phyloP scores from a whole-genome alignment of 2,329 filamentous ascomycete species.

The Pyricularia grisea region DNA sequence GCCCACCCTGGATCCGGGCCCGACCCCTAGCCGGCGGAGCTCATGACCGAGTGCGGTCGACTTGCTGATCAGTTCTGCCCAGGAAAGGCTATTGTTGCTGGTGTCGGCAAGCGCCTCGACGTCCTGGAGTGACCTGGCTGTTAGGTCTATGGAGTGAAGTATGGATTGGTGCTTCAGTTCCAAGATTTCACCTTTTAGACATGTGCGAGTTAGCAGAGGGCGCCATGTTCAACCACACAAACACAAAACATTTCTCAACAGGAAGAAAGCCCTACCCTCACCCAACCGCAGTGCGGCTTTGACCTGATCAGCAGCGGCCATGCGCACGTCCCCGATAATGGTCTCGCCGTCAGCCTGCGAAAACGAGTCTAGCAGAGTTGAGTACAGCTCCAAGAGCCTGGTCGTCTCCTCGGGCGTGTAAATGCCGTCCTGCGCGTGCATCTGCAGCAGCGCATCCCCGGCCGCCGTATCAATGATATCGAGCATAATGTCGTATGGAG shows the following conservation, averaged over 20 bases:
- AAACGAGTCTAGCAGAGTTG: neutral
- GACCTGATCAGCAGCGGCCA: neutral
- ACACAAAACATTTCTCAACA: no score
- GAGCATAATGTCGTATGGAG: conserved; percentile 2
- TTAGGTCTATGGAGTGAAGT: neutral
- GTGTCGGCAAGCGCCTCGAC: neutral
- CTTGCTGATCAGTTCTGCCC: neutral
- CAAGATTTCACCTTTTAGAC: neutral
- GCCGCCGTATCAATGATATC: conserved; percentile 1
- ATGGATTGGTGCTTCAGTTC: neutral
- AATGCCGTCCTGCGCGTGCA: neutral
- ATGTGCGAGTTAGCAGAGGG: neutral
- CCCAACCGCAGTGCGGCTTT: neutral
- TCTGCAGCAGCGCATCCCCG: neutral
- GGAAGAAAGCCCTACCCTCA: neutral
- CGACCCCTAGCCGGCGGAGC: neutral
- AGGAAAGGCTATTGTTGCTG: neutral
- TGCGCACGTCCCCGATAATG: neutral
- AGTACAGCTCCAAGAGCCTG: neutral
- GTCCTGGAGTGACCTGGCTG: neutral
- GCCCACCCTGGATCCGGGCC: neutral
- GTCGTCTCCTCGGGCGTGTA: neutral
- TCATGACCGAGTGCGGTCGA: neutral
- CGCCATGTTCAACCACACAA: no score
- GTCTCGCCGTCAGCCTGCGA: neutral